Evolutionary conservation across 1,139 yeast species (phyloP).

Genomic region (Torulaspora globosa): DNA sequence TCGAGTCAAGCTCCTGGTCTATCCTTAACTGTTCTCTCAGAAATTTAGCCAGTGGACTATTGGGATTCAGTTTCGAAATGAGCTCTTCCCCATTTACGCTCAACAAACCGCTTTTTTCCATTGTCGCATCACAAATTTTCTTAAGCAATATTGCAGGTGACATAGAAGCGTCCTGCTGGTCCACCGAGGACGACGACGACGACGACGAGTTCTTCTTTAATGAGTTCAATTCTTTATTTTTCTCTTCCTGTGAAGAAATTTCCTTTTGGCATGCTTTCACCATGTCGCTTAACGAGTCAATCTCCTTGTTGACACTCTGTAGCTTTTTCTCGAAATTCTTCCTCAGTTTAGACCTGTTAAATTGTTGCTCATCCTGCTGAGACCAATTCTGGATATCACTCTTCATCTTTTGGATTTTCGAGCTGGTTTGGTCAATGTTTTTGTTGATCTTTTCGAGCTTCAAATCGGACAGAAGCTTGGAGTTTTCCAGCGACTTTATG

Average conservation of each 20-base stretch:
- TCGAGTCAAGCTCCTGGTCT: slow-evolving; percentile 28
- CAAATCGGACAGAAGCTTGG: slow-evolving; percentile 33
- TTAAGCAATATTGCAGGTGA: slow-evolving; percentile 17
- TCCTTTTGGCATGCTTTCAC: slow-evolving; percentile 22
- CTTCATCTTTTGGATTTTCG: slow-evolving; percentile 30
- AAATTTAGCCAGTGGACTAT: slow-evolving; percentile 21
- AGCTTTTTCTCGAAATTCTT: slow-evolving; percentile 17
- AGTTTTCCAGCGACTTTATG: slow-evolving; percentile 35
- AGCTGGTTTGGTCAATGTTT: slow-evolving; percentile 24
- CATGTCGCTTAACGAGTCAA: slow-evolving; percentile 13
- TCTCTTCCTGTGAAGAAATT: slow-evolving; percentile 22
- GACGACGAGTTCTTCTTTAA: slow-evolving; percentile 16
- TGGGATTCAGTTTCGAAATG: slow-evolving; percentile 24
- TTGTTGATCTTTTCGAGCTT: slow-evolving; percentile 31
- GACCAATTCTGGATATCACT: slow-evolving; percentile 29
- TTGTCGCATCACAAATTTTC: slow-evolving; percentile 22
- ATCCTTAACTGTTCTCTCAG: slow-evolving; percentile 29
- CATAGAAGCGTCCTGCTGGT: slow-evolving; percentile 11
- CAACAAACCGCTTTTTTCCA: slow-evolving; percentile 28
- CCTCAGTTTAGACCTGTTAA: slow-evolving; percentile 17
- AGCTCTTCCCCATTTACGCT: slow-evolving; percentile 24
- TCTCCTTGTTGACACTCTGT: slow-evolving; percentile 12
- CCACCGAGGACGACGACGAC: not conserved
- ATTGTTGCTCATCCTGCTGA: slow-evolving; percentile 19
- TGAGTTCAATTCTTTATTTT: slow-evolving; percentile 25